Base-by-base conservation (phyloP, 2,329 filamentous ascomycete species). In the Fusarium nelsonii region DNA sequence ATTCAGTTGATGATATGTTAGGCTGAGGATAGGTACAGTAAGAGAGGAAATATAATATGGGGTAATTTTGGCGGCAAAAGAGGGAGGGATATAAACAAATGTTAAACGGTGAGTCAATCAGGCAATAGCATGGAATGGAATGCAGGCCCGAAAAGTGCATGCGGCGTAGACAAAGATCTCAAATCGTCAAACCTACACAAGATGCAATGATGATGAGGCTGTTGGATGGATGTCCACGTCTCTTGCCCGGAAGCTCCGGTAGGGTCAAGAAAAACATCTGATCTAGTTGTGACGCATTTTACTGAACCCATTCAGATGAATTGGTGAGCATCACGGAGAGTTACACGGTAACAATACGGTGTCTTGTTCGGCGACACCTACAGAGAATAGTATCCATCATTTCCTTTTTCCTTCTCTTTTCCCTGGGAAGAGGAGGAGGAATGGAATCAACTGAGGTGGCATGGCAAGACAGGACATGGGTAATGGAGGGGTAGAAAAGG, bases 181-280 rank as follows among this genome's bases (percentile, higher is more conserved):
- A 23, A 45, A 64, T 68, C 58, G 58, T 59, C 40, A 46, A 63
- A 63, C 46, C 40, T 50, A 57, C 43, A 30, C n/a, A 50, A 37
- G 18, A 36, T 51, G 33, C 32, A 41, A 46, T 54, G 43, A 54
- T 39, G 43, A 45, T 45, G 41, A 30, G 41, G 41, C 26, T 45
- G 26, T 45, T 53, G 23, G 49, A 43, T 36, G 36, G 39, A 26
- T 26, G 32, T 32, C 28, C 39, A 60, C 56, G 58, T 48, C 66
- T 51, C 70, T 53, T 61, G 65, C 57, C 70, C 71, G 71, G 60
- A 55, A 63, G 49, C 56, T 69, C 71, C 71, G 71, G 68, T 23
- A 63, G 23, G 26, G 20, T 18, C 23, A 10, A 45, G n/a, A 46
- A 37, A 56, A 67, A 56, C 56, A 48, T 46, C 33, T 64, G 59